These are phyloP conservation scores for Aspergillus sp. DNA, from an alignment of 2,329 filamentous ascomycete species.

Conservation along the genomic window DNA sequence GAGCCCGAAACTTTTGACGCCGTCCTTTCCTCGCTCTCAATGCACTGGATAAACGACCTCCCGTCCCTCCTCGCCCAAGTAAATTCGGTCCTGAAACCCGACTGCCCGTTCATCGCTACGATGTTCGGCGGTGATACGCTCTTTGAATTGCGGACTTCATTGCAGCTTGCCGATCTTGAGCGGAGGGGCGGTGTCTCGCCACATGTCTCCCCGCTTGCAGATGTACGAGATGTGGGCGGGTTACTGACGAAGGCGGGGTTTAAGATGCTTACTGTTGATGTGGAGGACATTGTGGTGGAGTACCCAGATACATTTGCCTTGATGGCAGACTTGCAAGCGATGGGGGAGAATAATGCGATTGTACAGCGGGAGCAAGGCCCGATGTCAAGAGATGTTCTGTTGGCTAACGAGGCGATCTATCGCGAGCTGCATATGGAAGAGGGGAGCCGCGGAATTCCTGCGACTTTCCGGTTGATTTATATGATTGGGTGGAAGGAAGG, in stretches of 20 bases:
- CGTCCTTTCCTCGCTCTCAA: constrained; percentile 80
- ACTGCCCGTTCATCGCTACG: constrained; percentile 86
- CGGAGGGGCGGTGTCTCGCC: constrained; percentile 87
- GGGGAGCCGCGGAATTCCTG: constrained; percentile 66
- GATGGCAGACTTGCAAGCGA: constrained; percentile 91
- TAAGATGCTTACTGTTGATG: constrained; percentile 92
- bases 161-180: constrained; percentile 91
- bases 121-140: constrained; percentile 96
- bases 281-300: constrained; percentile 95
- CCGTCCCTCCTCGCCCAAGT: constrained; percentile 81
- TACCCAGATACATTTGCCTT: constrained; percentile 87
- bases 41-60: constrained; percentile 98
- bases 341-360: constrained; percentile 93
- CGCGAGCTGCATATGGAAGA: constrained; percentile 80
- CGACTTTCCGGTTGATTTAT: constrained; percentile 92
- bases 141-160: constrained; percentile 86
- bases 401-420: constrained; percentile 89
- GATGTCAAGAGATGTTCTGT: constrained; percentile 76
- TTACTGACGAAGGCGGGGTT: constrained; percentile 85
- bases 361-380: constrained; percentile 77
- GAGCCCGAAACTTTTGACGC: constrained; percentile 78
- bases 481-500: constrained; percentile 99
- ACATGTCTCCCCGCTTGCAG: constrained; percentile 85
- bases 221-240: constrained; percentile 87
- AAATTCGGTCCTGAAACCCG: constrained; percentile 83